Conservation (phyloP, 345 rosid species). For the Dipteronia sinensis region DNA sequence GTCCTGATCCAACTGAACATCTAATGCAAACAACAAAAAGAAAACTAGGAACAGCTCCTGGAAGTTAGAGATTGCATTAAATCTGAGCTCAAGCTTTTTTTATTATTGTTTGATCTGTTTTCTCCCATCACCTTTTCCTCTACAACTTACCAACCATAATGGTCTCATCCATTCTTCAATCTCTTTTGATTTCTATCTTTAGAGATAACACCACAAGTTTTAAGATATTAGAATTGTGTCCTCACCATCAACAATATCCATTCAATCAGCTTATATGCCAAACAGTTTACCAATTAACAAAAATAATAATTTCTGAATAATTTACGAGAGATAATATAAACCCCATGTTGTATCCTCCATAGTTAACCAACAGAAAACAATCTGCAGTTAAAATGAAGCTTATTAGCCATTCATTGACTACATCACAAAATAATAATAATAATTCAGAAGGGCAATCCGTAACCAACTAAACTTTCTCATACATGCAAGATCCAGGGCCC, state of each 20-base stretch:
- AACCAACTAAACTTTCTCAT: background rate
- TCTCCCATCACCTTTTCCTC: too few species aligned
- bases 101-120: too few species aligned
- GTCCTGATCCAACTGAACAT: background rate
- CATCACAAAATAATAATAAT: background rate
- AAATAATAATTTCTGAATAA: background rate
- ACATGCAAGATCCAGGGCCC: background rate
- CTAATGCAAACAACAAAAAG: too few species aligned
- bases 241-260: background rate
- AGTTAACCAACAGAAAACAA: background rate
- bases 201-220: too few species aligned
- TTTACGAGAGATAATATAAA: background rate
- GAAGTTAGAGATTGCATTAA: background rate
- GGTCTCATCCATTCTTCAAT: too few species aligned
- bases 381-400: constrained; percentile 2
- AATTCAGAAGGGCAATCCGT: background rate
- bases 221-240: too few species aligned
- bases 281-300: background rate
- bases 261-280: constrained; percentile 5
- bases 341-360: background rate
- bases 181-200: too few species aligned
- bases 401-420: background rate
- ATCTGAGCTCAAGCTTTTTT: too few species aligned
- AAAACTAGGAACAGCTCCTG: background rate
- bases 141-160: too few species aligned